Evolutionary conservation across 2,329 filamentous ascomycete genomes (phyloP).

Genomic region (Colletotrichum incanum): DNA sequence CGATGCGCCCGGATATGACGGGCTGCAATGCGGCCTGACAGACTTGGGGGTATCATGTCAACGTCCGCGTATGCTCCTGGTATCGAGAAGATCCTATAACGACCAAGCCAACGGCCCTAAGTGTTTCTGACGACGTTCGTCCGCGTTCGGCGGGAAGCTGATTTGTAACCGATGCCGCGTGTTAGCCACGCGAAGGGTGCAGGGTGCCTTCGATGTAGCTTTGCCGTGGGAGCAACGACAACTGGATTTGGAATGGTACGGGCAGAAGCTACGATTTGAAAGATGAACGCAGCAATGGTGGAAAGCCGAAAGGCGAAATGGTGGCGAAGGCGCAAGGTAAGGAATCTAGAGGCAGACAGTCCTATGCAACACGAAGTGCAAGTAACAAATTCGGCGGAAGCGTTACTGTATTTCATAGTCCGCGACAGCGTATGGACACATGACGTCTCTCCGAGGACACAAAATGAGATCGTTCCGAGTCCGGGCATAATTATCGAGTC

Average conservation of each 20-base stretch:
- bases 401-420: conserved; percentile 4
- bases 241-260: too few relatives aligned
- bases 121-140: too few relatives aligned
- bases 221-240: too few relatives aligned
- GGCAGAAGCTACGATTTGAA: too few relatives aligned
- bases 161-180: too few relatives aligned
- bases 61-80: background rate
- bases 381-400: background rate
- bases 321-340: background rate
- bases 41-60: background rate
- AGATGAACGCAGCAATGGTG: too few relatives aligned
- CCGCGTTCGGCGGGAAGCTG: too few relatives aligned
- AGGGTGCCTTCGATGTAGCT: too few relatives aligned
- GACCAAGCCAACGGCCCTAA: background rate
- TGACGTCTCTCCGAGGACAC: conserved; percentile 4
- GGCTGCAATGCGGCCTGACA: background rate
- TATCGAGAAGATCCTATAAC: background rate
- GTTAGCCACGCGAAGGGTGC: background rate
- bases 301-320: too few relatives aligned
- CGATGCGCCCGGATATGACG: background rate
- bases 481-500: background rate
- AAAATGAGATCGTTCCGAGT: background rate
- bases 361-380: background rate
- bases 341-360: background rate
- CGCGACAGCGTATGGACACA: background rate